phyloP scores from a whole-genome alignment of 805 yeast species.

The Wickerhamiella kazuoi region DNA sequence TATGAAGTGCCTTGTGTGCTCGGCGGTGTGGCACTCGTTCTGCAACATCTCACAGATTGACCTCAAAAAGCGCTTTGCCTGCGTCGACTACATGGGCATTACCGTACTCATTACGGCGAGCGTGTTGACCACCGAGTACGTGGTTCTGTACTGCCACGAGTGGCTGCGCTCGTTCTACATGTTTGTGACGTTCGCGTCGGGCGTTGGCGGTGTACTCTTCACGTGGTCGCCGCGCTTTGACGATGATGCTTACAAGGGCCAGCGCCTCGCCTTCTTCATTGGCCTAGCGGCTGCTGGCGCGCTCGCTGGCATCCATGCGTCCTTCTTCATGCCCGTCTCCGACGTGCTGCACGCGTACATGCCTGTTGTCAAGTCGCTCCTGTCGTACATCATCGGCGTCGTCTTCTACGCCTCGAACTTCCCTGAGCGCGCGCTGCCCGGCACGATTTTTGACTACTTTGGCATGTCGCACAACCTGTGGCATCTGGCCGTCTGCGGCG shows the following conservation, averaged over 20 bases:
- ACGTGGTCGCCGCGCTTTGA: slow-evolving; percentile 92
- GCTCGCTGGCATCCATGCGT: slow-evolving; percentile 40
- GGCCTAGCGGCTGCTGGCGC: slow-evolving; percentile 63
- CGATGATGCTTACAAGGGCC: slow-evolving; percentile 62
- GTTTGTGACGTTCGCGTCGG: slow-evolving; percentile 44
- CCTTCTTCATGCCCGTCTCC: slow-evolving; percentile 36
- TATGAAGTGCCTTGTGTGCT: slow-evolving; percentile 56
- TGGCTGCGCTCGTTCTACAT: slow-evolving; percentile 33
- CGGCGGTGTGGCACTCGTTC: slow-evolving; percentile 85
- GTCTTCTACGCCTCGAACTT: slow-evolving; percentile 71
- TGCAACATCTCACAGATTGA: slow-evolving; percentile 50
- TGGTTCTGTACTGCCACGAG: slow-evolving; percentile 49
- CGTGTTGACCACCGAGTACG: slow-evolving; percentile 69
- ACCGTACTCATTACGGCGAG: slow-evolving; percentile 81
- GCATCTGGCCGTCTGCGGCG: slow-evolving; percentile 83
- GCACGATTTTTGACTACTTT: slow-evolving; percentile 22
- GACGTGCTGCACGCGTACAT: slow-evolving; percentile 36
- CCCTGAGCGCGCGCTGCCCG: slow-evolving; percentile 58
- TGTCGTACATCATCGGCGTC: slow-evolving; percentile 68
- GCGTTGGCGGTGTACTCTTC: slow-evolving; percentile 52
- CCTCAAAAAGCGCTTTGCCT: slow-evolving; percentile 61
- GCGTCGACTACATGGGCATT: slow-evolving; percentile 90
- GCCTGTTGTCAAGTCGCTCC: slow-evolving; percentile 56
- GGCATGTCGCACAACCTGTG: slow-evolving; percentile 93
- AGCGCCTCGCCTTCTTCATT: slow-evolving; percentile 65